phyloP scores from a whole-genome alignment of 106 monocot genomes.

The Posidonia australis region DNA sequence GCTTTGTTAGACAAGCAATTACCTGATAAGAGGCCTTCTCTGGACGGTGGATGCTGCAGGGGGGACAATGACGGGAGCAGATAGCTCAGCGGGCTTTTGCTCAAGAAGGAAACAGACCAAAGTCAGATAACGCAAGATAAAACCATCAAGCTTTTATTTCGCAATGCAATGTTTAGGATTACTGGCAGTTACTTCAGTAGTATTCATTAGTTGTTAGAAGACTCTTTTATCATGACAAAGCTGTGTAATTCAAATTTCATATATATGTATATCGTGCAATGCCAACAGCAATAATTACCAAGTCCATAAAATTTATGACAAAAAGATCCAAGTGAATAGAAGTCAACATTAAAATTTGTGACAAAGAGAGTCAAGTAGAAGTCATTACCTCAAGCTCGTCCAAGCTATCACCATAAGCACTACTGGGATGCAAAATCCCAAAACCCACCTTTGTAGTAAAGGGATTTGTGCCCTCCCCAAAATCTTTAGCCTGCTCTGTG shows the following conservation, averaged over 20 bases:
- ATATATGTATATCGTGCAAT: background rate
- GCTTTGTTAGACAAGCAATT: background rate
- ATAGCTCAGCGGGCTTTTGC: conserved; percentile 44
- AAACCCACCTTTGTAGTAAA: background rate
- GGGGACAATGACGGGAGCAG: conserved; percentile 19
- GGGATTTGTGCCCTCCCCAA: conserved; percentile 6
- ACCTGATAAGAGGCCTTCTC: conserved; percentile 62
- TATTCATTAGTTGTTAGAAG: background rate
- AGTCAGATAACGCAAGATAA: background rate
- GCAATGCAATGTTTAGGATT: background rate
- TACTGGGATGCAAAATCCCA: conserved; percentile 9
- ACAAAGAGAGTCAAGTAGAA: conserved; percentile 4
- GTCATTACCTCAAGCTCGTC: conserved; percentile 86
- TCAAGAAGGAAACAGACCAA: conserved; percentile 2
- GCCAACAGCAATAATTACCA: too few relatives aligned
- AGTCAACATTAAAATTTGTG: background rate
- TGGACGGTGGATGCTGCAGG: conserved; percentile 18
- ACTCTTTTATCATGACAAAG: background rate
- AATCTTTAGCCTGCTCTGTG: conserved; percentile 17
- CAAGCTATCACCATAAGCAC: conserved; percentile 23
- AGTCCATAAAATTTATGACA: background rate
- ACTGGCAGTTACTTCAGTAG: background rate
- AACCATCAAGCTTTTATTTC: background rate
- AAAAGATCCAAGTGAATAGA: background rate
- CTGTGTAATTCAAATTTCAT: too few relatives aligned